Conservation (phyloP, 257 asterid genomes). For the Nicotiana sylvestris region DNA sequence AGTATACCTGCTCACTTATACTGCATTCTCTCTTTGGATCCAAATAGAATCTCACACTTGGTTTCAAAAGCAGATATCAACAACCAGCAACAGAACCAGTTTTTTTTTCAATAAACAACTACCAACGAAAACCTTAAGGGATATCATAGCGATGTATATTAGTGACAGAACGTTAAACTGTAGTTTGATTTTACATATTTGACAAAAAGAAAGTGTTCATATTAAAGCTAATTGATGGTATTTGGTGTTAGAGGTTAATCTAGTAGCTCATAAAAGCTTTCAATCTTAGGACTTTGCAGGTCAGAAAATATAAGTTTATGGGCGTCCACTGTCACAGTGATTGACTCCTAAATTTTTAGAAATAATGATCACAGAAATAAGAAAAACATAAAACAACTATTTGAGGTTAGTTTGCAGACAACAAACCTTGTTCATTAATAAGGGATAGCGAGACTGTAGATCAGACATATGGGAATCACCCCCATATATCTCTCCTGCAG, state of each 20-base stretch:
- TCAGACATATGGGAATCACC: slow-evolving; percentile 65
- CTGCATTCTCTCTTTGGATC: no score
- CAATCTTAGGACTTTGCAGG: not conserved
- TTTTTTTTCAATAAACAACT: no score
- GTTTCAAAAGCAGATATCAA: no score
- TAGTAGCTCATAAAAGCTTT: not conserved
- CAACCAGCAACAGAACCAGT: no score
- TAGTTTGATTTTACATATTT: no score
- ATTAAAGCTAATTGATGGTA: no score
- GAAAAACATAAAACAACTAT: not conserved
- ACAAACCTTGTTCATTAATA: slow-evolving; percentile 73
- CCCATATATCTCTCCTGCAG: slow-evolving; percentile 90
- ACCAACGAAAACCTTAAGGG: no score
- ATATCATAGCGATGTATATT: no score
- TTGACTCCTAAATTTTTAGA: not conserved
- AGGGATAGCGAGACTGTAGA: slow-evolving; percentile 55
- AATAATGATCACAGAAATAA: not conserved
- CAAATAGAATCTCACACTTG: no score
- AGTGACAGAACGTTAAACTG: no score
- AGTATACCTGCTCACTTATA: no score
- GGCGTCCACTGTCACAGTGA: not conserved
- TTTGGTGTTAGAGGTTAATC: not conserved
- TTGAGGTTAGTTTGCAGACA: not conserved
- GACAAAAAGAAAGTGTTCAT: no score
- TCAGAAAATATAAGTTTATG: not conserved